Conservation (phyloP, 2,329 filamentous ascomycete genomes). For the Fusarium nelsonii region DNA sequence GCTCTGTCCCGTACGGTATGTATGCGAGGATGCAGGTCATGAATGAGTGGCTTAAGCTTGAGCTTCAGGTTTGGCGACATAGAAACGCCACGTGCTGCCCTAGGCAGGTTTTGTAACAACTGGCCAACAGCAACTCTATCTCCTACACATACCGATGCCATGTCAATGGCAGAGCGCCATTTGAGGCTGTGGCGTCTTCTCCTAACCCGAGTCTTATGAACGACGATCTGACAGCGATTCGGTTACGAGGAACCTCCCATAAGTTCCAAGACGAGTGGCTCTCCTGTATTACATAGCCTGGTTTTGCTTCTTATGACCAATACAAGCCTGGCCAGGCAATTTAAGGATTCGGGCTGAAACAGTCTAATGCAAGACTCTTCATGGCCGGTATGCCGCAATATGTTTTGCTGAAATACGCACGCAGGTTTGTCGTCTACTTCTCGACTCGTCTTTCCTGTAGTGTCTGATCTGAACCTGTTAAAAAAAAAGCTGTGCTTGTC, state of each 20-base stretch:
- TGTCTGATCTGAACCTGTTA: background rate
- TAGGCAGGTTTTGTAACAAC: constrained; percentile 1
- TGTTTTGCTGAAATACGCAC: background rate
- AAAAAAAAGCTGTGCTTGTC: constrained; percentile 4
- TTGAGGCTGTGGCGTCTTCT: background rate
- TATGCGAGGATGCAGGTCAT: background rate
- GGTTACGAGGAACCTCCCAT: background rate
- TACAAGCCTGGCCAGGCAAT: background rate
- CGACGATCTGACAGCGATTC: background rate
- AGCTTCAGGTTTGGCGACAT: background rate
- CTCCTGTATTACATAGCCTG: background rate
- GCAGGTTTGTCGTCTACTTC: background rate
- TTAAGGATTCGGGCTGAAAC: constrained; percentile 21
- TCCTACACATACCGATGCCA: constrained; percentile 1
- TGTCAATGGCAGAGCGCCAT: background rate
- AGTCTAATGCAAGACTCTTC: background rate
- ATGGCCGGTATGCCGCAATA: background rate
- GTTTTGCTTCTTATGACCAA: constrained; percentile 5
- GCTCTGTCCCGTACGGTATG: background rate
- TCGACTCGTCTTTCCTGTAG: constrained; percentile 3
- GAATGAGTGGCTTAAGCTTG: background rate
- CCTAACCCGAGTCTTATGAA: background rate
- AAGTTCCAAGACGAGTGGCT: background rate
- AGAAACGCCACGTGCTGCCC: constrained; percentile 1
- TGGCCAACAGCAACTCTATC: background rate